phyloP scores from a whole-genome alignment of 208 protist species.

The Lotmaria passim region DNA sequence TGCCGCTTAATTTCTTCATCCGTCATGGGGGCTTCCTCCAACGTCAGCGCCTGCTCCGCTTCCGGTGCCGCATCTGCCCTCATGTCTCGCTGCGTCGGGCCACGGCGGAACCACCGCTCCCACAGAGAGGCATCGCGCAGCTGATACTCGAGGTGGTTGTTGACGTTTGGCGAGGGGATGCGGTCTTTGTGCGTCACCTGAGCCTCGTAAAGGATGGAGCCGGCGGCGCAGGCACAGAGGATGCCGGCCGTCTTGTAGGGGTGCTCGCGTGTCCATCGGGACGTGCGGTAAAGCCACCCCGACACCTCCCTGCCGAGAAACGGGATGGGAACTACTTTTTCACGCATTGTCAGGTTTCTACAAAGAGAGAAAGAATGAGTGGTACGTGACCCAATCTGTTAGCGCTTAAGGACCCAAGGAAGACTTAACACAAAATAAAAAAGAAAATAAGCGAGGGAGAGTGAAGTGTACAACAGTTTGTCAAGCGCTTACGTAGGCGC shows the following conservation, averaged over 20 bases:
- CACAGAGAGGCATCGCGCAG: conserved; percentile 49
- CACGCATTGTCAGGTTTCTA: conserved; percentile 47
- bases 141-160: conserved; percentile 86
- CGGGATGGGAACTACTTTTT: conserved; percentile 86
- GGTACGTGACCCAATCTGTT: too few species aligned
- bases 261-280: conserved; percentile 66
- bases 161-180: conserved; percentile 82
- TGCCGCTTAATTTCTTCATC: conserved; percentile 18
- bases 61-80: conserved; percentile 14
- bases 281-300: conserved; percentile 82
- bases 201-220: conserved; percentile 75
- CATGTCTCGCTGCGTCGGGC: conserved; percentile 14
- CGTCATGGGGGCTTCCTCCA: background rate
- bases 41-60: background rate
- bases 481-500: too few species aligned
- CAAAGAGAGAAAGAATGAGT: too few species aligned
- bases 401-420: too few species aligned
- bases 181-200: conserved; percentile 82
- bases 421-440: too few species aligned
- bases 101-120: conserved; percentile 36
- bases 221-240: conserved; percentile 46
- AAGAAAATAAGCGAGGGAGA: too few species aligned
- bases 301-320: conserved; percentile 83
- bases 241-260: conserved; percentile 58
- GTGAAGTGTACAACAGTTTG: too few species aligned